Percentiles rank a stretch among this genome's conserved stretches.
phyloP scores from a whole-genome alignment of 2,329 filamentous ascomycete genomes.

The Dothideomycetes sp. region DNA sequence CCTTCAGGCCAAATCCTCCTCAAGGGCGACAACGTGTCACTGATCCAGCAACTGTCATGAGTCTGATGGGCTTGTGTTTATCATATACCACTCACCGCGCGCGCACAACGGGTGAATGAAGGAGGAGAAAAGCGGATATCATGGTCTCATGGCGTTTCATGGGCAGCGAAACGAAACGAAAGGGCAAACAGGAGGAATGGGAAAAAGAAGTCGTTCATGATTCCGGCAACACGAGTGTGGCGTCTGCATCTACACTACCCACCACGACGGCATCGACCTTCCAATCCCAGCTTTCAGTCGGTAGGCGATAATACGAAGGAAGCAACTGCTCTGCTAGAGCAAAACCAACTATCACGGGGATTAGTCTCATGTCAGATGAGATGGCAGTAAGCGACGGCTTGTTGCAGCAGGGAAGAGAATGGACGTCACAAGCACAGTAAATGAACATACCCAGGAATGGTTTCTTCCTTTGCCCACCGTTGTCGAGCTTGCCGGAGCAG shows the following conservation, averaged over 20 bases:
- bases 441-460: constrained; percentile 47
- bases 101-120: not conserved
- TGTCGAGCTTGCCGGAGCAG: constrained; percentile 20
- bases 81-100: not conserved
- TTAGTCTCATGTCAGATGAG: too few species aligned
- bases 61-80: not conserved
- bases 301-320: constrained; percentile 52
- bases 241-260: constrained; percentile 15
- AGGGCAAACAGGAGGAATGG: constrained; percentile 1
- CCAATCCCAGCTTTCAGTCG: constrained; percentile 67
- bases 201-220: constrained; percentile 5
- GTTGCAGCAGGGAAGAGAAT: not conserved
- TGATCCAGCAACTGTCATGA: constrained; percentile 45
- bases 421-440: too few species aligned
- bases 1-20: constrained; percentile 66
- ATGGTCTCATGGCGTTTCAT: not conserved
- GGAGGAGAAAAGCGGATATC: too few species aligned
- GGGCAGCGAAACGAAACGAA: not conserved
- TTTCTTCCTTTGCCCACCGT: constrained; percentile 29
- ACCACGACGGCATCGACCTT: constrained; percentile 54
- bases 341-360: constrained; percentile 50
- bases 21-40: constrained; percentile 78
- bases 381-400: too few species aligned
- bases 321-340: constrained; percentile 81
- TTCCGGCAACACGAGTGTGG: not conserved